Evolutionary conservation across 495 filamentous ascomycete genomes (phyloP), one percentile per base, ranked within the genome.

Genomic region (Podospora pseudoanserina): DNA sequence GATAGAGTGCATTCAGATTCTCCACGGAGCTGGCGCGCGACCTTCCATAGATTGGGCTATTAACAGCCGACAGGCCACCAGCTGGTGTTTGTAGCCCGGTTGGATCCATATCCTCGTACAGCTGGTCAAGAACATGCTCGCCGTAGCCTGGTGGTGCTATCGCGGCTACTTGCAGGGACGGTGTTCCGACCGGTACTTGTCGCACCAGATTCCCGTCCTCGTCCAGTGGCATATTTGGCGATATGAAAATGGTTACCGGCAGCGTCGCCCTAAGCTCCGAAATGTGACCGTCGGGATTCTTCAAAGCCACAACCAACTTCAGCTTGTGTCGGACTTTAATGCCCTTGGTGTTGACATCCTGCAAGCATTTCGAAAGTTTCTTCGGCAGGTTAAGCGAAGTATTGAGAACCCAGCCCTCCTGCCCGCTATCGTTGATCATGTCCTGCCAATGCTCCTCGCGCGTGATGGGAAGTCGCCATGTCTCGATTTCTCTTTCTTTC

Each of bases 281-380:
- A 57, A 92, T 83, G 76, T 97, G 95, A 0, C 92, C 93, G 78
- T 99, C 95, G 0, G 95, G 94, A 71, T 98, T 97, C 70, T 92
- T 89, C 34, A 99, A 83, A 68, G 93, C 90, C 66, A 99, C 87
- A 65, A 90, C 89, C 74, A 97, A 86, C 78, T 89, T 90, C 61
- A 97, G 81, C 79, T 92, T 94, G 76, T 99, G 95, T 58, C 90
- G 82, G 20, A 97, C 84, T 75, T 92, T 94, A 78, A 99, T 95
- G 16, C 90, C 89, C 71, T 89, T 86, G 16, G 86, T 86, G 64
- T 96, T 92, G 56, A 92, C 89, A 71, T 96, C 91, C 77, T 98
- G 95, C 55, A 97, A 78, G 79, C 95, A 97, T 39, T 82, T 82
- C 65, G 86, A 86, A 67, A 99, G 79, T 44, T 84, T 91, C 78